Evolutionary conservation across 176 grass and related monocot species (phyloP), one percentile per base, ranked within the genome.

Genomic region (Carex littledalei): DNA sequence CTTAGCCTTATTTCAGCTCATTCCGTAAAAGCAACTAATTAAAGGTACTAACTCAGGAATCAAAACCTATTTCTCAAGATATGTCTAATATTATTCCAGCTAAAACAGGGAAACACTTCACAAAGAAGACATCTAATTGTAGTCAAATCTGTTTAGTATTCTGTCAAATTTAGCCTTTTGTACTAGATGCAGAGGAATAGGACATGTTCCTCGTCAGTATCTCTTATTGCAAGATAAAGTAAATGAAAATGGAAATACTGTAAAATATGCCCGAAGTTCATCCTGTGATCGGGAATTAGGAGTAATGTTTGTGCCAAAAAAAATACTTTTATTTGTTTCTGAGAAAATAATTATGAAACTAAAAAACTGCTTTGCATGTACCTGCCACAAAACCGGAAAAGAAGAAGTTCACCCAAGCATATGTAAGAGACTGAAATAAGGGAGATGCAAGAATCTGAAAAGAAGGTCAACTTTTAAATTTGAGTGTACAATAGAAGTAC

Each of bases 331-430:
- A 21, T 62, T 20, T 20, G 60, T 62, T 62, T 24, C 60, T 8
- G 8, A 8, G 15, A 43, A 71, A 53, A 8, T 6, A 82, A 65
- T 47, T 26, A 64, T 31, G 84, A 39, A 86, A n/a, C 37, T 61
- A 14, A 22, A 64, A 55, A 29, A 89, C 12, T 67, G 11, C 22
- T 64, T 85, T 84, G 22, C 11, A 64, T 80, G 78, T 94, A 95
- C 96, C 96, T 91, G 96, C 93, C 39, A 99, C 96, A 86, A 99
- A 99, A 91, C 96, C 96, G 16, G 96, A 99, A 84, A 99, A 99
- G 91, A 99, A 99, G 87, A 95, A 99, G 85, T 99, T 99, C 88
- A 99, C 96, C 93, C 93, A 99, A 41, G 96, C 93, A 94, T 94
- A 99, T 66, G 96, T 99, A 91, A 99, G 96, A 9, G 93, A 95